phyloP scores from a whole-genome alignment of 139 green algal species.

The Volvox reticuliferus region DNA sequence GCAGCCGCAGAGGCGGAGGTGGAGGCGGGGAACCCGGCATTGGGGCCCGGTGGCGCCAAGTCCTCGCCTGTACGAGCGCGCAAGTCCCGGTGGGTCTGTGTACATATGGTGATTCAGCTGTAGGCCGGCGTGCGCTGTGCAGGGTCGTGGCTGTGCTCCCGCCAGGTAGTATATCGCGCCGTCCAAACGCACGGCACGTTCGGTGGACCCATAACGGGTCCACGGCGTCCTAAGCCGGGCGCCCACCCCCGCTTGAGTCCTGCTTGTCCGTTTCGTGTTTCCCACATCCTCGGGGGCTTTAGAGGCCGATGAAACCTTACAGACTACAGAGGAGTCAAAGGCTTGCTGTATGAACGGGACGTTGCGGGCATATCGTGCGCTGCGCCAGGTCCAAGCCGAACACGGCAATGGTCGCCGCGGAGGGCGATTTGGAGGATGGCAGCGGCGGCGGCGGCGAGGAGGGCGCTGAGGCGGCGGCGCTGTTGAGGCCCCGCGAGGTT shows the following conservation, averaged over 20 bases:
- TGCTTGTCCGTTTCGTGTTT: neutral
- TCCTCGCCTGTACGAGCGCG: neutral
- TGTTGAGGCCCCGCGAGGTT: neutral
- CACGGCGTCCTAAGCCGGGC: neutral
- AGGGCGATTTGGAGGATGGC: neutral
- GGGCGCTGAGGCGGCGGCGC: neutral
- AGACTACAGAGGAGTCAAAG: neutral
- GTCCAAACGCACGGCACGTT: neutral
- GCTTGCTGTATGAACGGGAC: neutral
- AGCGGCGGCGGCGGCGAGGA: neutral
- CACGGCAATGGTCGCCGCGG: neutral
- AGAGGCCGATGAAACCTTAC: neutral
- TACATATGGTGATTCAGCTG: neutral
- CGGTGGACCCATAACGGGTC: neutral
- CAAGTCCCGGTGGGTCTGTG: constrained; percentile 4
- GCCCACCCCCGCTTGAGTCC: neutral
- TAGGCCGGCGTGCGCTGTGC: neutral
- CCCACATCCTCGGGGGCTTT: neutral
- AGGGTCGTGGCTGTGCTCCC: neutral
- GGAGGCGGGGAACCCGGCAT: neutral
- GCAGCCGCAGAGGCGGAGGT: neutral
- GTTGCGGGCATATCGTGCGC: neutral
- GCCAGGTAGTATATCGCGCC: neutral
- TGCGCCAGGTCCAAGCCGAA: neutral
- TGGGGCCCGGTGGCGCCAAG: neutral